Percentiles rank a stretch among this genome's conserved stretches.
Evolutionary conservation across 495 filamentous ascomycete species (phyloP).

Genomic region (Penicillium ucsense): DNA sequence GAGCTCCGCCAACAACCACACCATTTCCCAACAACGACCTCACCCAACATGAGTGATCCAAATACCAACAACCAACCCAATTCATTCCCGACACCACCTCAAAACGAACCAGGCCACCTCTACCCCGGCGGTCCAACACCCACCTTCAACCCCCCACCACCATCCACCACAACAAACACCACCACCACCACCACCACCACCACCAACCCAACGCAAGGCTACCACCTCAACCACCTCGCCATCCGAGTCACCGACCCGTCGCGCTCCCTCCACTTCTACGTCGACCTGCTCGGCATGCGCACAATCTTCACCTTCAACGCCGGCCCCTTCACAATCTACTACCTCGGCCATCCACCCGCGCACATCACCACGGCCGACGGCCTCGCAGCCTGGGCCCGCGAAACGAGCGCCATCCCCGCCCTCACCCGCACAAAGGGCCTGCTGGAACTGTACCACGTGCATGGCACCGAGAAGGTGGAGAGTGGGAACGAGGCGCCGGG

Average conservation of each 20-base stretch:
- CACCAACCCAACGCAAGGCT: slow-evolving; percentile 24
- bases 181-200: no score
- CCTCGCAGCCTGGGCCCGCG: slow-evolving; percentile 16
- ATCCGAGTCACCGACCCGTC: slow-evolving; percentile 31
- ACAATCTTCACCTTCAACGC: slow-evolving; percentile 38
- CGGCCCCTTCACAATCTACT: slow-evolving; percentile 35
- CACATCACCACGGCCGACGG: slow-evolving; percentile 13
- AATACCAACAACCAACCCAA: background rate
- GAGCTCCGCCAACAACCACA: no score
- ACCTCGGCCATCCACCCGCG: slow-evolving; percentile 28
- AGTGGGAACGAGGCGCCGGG: slow-evolving; percentile 25
- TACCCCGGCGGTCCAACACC: slow-evolving; percentile 20
- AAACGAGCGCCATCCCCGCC: slow-evolving; percentile 13
- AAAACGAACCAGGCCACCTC: slow-evolving; percentile 18
- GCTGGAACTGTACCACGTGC: slow-evolving; percentile 29
- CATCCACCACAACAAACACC: no score
- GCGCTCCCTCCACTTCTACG: slow-evolving; percentile 35
- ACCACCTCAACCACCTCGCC: slow-evolving; percentile 38
- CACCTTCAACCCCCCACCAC: slow-evolving; percentile 18
- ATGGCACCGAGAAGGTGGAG: slow-evolving; percentile 21
- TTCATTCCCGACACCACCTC: slow-evolving; percentile 4
- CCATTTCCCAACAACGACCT: background rate
- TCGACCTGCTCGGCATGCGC: slow-evolving; percentile 39
- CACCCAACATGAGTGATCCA: background rate
- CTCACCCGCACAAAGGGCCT: slow-evolving; percentile 23